These are phyloP conservation scores for Ophiocordyceps camponoti-leonardi DNA, from an alignment of 2,329 filamentous ascomycete species.

Conservation along the genomic window DNA sequence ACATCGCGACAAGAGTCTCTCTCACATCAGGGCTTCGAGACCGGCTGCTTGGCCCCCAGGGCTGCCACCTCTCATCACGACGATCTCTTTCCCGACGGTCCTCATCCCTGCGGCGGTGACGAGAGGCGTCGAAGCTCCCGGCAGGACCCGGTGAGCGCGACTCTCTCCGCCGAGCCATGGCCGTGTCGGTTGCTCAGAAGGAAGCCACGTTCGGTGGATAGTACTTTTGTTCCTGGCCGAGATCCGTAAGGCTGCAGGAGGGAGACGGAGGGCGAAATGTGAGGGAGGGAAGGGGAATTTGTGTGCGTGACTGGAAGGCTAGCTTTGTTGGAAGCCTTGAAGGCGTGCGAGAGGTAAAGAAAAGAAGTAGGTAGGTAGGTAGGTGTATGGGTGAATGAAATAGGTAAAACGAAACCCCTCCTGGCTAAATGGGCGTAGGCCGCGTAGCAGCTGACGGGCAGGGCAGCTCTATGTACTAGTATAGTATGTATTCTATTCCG, in stretches of 20 bases:
- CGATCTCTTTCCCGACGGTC: conserved; percentile 37
- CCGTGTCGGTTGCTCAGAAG: conserved; percentile 23
- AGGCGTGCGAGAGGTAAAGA: too few species aligned
- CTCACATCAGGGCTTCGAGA: conserved; percentile 50
- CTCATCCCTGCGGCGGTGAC: conserved; percentile 47
- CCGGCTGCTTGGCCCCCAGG: conserved; percentile 38
- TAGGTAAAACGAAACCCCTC: too few species aligned
- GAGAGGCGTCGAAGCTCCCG: conserved; percentile 66
- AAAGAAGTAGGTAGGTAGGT: too few species aligned
- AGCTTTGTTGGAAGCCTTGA: too few species aligned
- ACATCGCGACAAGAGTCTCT: conserved; percentile 5
- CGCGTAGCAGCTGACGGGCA: too few species aligned
- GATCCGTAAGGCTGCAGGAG: conserved; percentile 1
- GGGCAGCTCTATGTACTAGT: too few species aligned
- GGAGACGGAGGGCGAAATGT: too few species aligned
- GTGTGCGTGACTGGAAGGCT: too few species aligned
- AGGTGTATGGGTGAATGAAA: too few species aligned
- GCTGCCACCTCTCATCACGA: conserved; percentile 29
- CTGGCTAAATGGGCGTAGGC: too few species aligned
- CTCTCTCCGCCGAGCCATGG: conserved; percentile 48
- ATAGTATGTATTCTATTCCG: too few species aligned
- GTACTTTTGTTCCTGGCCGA: conserved; percentile 14
- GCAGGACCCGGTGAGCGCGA: conserved; percentile 84
- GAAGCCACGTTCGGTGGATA: conserved; percentile 20
- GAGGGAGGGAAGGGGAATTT: too few species aligned